phyloP scores from a whole-genome alignment of 345 rosid genomes.

The Balakata baccata region DNA sequence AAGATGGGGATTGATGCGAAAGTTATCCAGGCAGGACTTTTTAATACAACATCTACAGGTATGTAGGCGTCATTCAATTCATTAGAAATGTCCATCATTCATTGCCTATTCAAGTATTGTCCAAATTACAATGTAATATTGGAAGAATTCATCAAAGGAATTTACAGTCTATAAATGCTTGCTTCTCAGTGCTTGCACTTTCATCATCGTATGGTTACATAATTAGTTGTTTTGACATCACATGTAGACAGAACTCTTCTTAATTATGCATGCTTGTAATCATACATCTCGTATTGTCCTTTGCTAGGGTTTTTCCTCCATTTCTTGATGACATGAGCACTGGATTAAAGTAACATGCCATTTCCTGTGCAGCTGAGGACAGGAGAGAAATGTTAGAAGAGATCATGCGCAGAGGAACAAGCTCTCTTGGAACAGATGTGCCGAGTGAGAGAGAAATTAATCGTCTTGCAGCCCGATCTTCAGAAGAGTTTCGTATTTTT shows the following conservation, averaged over 20 bases:
- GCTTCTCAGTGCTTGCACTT: too few species aligned
- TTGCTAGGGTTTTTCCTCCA: neutral
- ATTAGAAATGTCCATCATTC: neutral
- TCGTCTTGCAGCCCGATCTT: conserved; percentile 85
- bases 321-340: conserved; percentile 8
- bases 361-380: conserved; percentile 74
- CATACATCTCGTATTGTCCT: neutral
- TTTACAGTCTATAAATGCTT: too few species aligned
- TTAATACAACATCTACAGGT: conserved; percentile 98
- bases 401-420: conserved; percentile 96
- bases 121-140: too few species aligned
- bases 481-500: conserved; percentile 83
- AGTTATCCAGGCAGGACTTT: conserved; percentile 99
- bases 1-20: conserved; percentile 99
- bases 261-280: neutral
- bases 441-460: conserved; percentile 99
- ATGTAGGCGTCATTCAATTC: conserved; percentile 21
- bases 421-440: conserved; percentile 90
- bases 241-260: conserved; percentile 1
- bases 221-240: neutral
- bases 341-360: conserved; percentile 13
- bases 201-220: neutral
- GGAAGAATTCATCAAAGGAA: too few species aligned
- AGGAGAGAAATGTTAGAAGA: conserved; percentile 91
- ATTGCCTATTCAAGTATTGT: neutral